phyloP scores from a whole-genome alignment of 2,329 filamentous ascomycete species.

The Tolypocladium amazonense region DNA sequence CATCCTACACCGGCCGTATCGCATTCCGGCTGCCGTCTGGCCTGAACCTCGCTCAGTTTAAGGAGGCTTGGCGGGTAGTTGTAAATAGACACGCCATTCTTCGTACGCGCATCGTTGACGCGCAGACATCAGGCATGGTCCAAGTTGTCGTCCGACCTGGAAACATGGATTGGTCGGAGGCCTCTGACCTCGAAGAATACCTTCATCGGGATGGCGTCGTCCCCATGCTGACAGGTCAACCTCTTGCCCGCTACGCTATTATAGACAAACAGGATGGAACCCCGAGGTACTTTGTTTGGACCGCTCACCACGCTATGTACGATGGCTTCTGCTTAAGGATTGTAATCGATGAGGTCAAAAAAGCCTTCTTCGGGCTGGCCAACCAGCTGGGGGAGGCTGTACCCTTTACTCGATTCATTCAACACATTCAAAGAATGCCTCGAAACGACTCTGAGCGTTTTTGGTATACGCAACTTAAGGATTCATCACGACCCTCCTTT shows the following conservation, averaged over 20 bases:
- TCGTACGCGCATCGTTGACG: not conserved
- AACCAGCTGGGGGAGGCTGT: not conserved
- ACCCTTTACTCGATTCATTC: not conserved
- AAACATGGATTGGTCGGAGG: not conserved
- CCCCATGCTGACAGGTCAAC: not conserved
- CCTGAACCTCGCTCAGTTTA: not conserved
- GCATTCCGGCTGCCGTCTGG: not conserved
- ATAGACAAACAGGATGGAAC: not conserved
- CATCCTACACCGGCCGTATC: slow-evolving; percentile 1
- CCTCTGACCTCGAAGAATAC: not conserved
- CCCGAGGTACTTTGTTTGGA: slow-evolving; percentile 18
- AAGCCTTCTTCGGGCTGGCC: not conserved
- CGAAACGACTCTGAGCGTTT: not conserved
- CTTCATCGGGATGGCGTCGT: not conserved
- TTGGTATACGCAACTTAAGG: not conserved
- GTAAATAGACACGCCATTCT: not conserved
- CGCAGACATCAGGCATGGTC: not conserved
- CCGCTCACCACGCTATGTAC: slow-evolving; percentile 27
- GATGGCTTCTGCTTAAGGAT: slow-evolving; percentile 31
- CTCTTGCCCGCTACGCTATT: not conserved
- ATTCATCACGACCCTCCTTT: not conserved
- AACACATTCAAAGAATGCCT: not conserved
- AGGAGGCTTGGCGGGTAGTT: not conserved
- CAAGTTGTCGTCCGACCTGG: not conserved
- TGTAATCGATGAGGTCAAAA: slow-evolving; percentile 6